Evolutionary conservation across 2,329 filamentous ascomycete genomes (phyloP), one percentile per base, ranked within the genome.

Genomic region (Cladosporium halotolerans): DNA sequence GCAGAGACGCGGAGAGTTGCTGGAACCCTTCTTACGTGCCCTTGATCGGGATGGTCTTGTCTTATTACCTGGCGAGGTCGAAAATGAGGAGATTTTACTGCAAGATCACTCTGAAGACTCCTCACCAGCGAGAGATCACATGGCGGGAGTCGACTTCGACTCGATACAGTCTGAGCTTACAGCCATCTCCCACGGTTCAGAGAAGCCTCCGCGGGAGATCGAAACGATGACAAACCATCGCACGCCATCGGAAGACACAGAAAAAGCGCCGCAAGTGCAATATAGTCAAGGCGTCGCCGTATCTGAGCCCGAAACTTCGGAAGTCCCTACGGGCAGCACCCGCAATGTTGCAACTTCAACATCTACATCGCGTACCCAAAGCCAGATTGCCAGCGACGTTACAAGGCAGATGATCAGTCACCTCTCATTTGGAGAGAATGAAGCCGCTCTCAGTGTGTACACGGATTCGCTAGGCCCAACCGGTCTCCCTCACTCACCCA

Each of bases 381-480:
- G n/a, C 10, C 13, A 39, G 8, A 9, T 14, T 4, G 8, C 8
- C 33, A 7, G 14, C 16, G 49, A 45, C 16, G 41, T 57, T 4
- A 52, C 62, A 38, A 46, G 58, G 18, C 53, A 62, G 4, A 66
- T 68, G 63, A 42, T 66, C 9, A 16, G 61, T 8, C 60, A 59
- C 4, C 28, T 66, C 3, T 65, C 65, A 3, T 44, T 55, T 8
- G 44, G 48, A 23, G 14, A 59, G 2, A 59, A 62, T 28, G 23
- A 53, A 1, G 40, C 57, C n/a, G 66, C 63, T 4, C 19, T 67
- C 4, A 45, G 57, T 0, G 23, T 67, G 16, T 69, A 68, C 46
- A 33, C 57, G 14, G 23, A 28, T 9, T 62, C 57, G 5, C 49
- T 59, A 4, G 57, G 57, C 14, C 23, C 54, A 14, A 52, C 44